Evolutionary conservation across 495 filamentous ascomycete species (phyloP), one percentile per base, ranked within the genome.

Genomic region (Trichoderma gamsii): DNA sequence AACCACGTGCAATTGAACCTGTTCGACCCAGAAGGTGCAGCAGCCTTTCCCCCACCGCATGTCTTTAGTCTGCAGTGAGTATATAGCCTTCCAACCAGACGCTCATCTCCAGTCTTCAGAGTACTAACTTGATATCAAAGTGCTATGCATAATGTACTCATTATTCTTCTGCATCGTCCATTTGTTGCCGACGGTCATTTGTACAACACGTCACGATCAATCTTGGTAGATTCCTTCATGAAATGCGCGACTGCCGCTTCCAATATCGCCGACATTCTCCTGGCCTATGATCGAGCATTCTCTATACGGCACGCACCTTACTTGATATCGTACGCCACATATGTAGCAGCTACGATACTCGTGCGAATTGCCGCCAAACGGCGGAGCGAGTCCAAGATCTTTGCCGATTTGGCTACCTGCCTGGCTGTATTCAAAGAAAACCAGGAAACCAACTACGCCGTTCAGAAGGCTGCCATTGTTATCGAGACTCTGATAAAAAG

Each of bases 141-240:
- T 52, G 65, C 65, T 11, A 41, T 66, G 23, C 72, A 73, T 64
- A 35, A 78, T 27, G 67, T 73, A 0, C 72, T 79, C 0, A 2
- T 75, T 12, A 73, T 71, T 6, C 67, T 73, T 3, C 69, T 73
- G 16, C 65, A 71, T 59, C 71, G 71, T 25, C 71, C 71, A 4
- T 71, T 73, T 51, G 56, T 73, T 21, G 67, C 67, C 41, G 73
- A 77, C 8, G 56, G 56, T 16, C 56, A 35, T 23, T 21, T 63
- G 15, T 23, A 63, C 9, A 63, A 35, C 29, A 63, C 21, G 8
- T 63, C 29, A 4, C 56, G 23, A 15, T 63, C 56, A 15, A 27
- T 63, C 8, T 63, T 21, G 5, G 43, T 46, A 1, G 18, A 46
- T 18, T 46, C 12, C 12, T 46, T 46, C 43, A 46, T 46, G 2